Base-by-base conservation (phyloP, 345 rosid genomes). In the Sisymbrium irio region DNA sequence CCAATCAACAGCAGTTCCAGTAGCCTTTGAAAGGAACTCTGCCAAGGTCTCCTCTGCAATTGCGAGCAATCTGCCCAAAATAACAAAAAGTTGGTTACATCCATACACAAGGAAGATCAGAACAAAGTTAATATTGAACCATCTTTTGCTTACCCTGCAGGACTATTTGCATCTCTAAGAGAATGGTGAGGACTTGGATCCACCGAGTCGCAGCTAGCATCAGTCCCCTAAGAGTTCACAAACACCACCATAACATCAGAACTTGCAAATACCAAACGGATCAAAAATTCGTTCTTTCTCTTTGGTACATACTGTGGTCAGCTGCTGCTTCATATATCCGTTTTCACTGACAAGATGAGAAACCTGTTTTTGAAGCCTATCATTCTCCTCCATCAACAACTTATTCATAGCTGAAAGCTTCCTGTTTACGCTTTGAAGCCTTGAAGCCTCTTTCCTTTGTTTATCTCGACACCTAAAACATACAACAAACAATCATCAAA, bases 1-100 rank as follows among this genome's bases (percentile, higher is more conserved):
- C 99, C 99, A 96, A 85, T 96, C 98, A 71, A 96, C 97, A 88
- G 96, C 97, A 84, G 98, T 96, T 92, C 99, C 99, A 67, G 95
- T 96, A 88, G 99, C 99, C 97, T 92, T 96, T 73, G 98, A 90
- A 77, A 96, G 98, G 97, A 96, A 96, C 93, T 92, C 97, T 85
- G 98, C 86, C 90, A 96, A 89, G 72, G 99, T 89, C 91, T 92
- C 98, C 91, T 96, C 97, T 3, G 99, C 99, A 63, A 96, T 90
- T 18, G 98, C 88, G 79, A 96, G 95, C 85, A 96, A 95, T 83
- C 99, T 96, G 12, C 4, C 20, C 82, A 70, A 33, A 74, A 79
- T 27, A 72, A 50, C 41, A 30, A 9, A 22, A 40, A 22, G 15
- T n/a, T 36, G 17, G 15, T 55, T 32, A 55, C 0, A 28, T 28